A percentile compares a stretch with the other conserved stretches of the same genome.
These are phyloP conservation scores for Gracilaria domingensis DNA, from an alignment of 23 red algal species.

Conservation along the genomic window DNA sequence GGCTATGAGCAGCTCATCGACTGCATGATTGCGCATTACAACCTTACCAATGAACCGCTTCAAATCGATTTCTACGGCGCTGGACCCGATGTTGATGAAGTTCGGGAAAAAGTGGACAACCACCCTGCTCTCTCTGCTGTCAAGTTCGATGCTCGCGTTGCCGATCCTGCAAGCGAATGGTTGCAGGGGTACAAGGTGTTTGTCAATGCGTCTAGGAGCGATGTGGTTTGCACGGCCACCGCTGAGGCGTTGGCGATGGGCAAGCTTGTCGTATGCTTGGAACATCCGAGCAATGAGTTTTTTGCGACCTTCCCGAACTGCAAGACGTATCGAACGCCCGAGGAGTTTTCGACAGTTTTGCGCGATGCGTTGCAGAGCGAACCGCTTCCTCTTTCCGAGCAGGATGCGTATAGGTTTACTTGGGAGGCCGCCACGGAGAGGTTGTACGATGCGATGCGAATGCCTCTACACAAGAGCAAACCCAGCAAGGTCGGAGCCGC, in stretches of 20 bases:
- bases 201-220: constrained; percentile 73
- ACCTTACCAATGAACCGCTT: not conserved
- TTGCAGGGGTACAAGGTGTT: constrained; percentile 68
- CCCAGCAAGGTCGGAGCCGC: constrained; percentile 60
- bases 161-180: constrained; percentile 53
- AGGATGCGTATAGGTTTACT: constrained; percentile 76
- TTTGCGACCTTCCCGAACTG: constrained; percentile 79
- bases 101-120: constrained; percentile 43
- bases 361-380: constrained; percentile 29
- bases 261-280: constrained; percentile 69
- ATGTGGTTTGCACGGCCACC: constrained; percentile 85
- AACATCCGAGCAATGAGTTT: constrained; percentile 85
- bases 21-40: constrained; percentile 53
- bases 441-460: constrained; percentile 80
- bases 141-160: constrained; percentile 48
- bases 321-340: constrained; percentile 42
- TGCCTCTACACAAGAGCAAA: constrained; percentile 57
- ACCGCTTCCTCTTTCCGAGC: constrained; percentile 70
- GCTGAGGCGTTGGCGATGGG: constrained; percentile 87
- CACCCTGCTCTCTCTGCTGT: constrained; percentile 50
- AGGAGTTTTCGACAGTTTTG: constrained; percentile 64
- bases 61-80: constrained; percentile 75
- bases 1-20: constrained; percentile 79
- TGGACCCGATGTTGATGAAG: constrained; percentile 65
- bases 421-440: constrained; percentile 83